Percentiles rank a stretch among this genome's conserved stretches.
Evolutionary conservation across 2,329 filamentous ascomycete genomes (phyloP).

Genomic region (Exophiala mesophila): DNA sequence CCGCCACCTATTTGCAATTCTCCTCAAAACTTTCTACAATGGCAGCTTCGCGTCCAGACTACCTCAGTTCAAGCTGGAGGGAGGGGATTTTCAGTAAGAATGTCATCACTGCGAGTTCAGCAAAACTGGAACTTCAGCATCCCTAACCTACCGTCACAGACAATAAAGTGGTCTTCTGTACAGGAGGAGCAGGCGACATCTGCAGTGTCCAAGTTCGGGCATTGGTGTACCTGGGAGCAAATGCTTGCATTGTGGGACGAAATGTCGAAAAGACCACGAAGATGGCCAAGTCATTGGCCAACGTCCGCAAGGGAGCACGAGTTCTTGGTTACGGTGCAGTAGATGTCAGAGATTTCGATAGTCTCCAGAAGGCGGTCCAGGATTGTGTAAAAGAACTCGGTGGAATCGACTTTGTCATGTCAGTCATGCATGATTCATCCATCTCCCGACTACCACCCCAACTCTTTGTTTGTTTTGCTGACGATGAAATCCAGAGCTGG

Average conservation of each 20-base stretch:
- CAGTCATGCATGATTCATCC: constrained; percentile 40
- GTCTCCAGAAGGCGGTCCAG: constrained; percentile 67
- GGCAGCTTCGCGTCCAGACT: background rate
- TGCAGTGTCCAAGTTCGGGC: constrained; percentile 90
- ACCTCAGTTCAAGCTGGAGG: background rate
- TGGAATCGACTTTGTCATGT: constrained; percentile 83
- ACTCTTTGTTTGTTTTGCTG: constrained; percentile 1
- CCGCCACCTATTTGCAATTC: too few relatives aligned
- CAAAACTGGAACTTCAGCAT: too few relatives aligned
- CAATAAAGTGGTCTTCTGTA: constrained; percentile 84
- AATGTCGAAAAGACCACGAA: constrained; percentile 80
- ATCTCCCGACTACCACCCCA: too few relatives aligned
- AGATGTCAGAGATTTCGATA: constrained; percentile 67
- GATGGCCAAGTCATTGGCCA: constrained; percentile 73
- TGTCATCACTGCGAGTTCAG: too few relatives aligned
- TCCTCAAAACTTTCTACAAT: too few relatives aligned
- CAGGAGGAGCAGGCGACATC: constrained; percentile 85
- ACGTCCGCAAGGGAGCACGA: constrained; percentile 68
- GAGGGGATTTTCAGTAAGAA: background rate
- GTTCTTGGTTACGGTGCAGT: constrained; percentile 75
- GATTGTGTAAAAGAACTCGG: constrained; percentile 76
- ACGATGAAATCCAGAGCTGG: constrained; percentile 6
- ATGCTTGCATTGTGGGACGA: constrained; percentile 88
- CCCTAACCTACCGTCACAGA: too few relatives aligned
- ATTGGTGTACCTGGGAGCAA: constrained; percentile 79